Evolutionary conservation across 495 filamentous ascomycete genomes (phyloP).

Genomic region (Daldinia grandis): DNA sequence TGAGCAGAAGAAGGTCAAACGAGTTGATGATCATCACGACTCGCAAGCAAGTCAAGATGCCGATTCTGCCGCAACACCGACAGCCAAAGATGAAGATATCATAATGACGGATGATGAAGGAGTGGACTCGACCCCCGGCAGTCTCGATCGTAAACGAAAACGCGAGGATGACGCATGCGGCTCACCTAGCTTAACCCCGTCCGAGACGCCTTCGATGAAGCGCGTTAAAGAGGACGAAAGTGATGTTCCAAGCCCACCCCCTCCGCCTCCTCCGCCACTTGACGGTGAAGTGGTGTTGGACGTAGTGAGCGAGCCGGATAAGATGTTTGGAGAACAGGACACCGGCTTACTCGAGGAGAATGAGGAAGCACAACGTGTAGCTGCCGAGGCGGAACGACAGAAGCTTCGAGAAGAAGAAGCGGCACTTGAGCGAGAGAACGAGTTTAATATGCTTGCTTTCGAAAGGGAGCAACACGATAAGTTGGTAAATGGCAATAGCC

Average conservation of each 20-base stretch:
- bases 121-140: conserved; percentile 46
- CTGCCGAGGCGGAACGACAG: conserved; percentile 51
- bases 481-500: conserved; percentile 23
- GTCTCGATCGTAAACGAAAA: conserved; percentile 69
- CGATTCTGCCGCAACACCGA: conserved; percentile 45
- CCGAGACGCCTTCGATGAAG: conserved; percentile 58
- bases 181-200: conserved; percentile 47
- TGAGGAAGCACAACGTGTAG: conserved; percentile 53
- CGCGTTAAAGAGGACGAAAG: conserved; percentile 58
- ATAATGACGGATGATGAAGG: conserved; percentile 69
- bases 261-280: conserved; percentile 55
- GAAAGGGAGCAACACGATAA: conserved; percentile 41
- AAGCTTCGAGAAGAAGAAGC: conserved; percentile 43
- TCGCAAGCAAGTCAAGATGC: conserved; percentile 39
- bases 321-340: conserved; percentile 55
- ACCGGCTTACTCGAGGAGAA: conserved; percentile 49
- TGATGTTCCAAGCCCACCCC: conserved; percentile 42
- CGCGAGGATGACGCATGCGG: conserved; percentile 54
- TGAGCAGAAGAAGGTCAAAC: conserved; percentile 70
- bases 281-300: conserved; percentile 45
- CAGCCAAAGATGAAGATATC: conserved; percentile 51
- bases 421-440: conserved; percentile 45
- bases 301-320: conserved; percentile 47
- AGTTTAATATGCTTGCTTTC: conserved; percentile 48
- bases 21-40: conserved; percentile 40